phyloP scores from a whole-genome alignment of 2,329 filamentous ascomycete genomes.

The Ampelomyces quisqualis region DNA sequence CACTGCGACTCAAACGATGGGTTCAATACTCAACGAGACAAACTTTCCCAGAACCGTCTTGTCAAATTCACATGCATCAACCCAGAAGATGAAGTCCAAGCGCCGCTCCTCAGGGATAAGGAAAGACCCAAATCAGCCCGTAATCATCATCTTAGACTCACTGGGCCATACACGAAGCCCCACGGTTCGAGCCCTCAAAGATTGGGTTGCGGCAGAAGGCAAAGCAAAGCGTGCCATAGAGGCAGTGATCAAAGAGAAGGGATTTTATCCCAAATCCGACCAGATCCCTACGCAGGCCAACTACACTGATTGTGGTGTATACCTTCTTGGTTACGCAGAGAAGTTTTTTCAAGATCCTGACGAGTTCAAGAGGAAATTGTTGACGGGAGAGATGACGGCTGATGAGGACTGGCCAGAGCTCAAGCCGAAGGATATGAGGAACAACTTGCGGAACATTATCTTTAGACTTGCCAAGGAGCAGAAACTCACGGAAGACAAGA shows the following conservation, averaged over 20 bases:
- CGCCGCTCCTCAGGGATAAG: constrained; percentile 24
- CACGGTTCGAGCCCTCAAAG: constrained; percentile 68
- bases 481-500: constrained; percentile 9
- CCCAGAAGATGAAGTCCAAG: constrained; percentile 27
- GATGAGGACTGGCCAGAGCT: constrained; percentile 57
- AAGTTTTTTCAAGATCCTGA: constrained; percentile 77
- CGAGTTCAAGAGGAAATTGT: constrained; percentile 64
- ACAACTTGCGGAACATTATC: constrained; percentile 65
- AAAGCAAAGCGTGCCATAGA: constrained; percentile 59
- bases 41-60: constrained; percentile 9
- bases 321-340: constrained; percentile 78
- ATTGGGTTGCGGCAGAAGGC: constrained; percentile 76
- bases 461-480: constrained; percentile 60
- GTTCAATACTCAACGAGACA: constrained; percentile 10
- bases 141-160: constrained; percentile 87
- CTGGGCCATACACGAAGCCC: constrained; percentile 61
- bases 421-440: constrained; percentile 60
- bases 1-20: neutral
- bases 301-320: constrained; percentile 86
- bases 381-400: constrained; percentile 64
- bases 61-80: constrained; percentile 8
- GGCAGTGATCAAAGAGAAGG: constrained; percentile 50
- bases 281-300: constrained; percentile 80
- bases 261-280: constrained; percentile 64
- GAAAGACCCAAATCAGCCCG: constrained; percentile 50